Evolutionary conservation across 2,329 filamentous ascomycete species (phyloP).

Genomic region (Arthrobotrys iridis): DNA sequence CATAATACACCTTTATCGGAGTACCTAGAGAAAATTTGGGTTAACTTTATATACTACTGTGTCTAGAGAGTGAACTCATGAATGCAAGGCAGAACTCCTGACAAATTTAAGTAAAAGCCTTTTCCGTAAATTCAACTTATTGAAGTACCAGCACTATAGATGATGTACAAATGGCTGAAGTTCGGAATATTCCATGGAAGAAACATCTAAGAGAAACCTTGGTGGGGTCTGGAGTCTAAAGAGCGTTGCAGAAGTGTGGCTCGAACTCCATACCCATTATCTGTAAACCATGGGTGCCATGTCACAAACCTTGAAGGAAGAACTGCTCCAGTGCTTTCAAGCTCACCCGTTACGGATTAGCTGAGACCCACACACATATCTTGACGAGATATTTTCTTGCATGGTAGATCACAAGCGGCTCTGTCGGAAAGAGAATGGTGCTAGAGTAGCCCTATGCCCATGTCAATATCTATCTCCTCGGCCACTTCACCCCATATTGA

Average conservation of each 20-base stretch:
- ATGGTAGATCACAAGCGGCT: conserved; percentile 43
- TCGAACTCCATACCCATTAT: not conserved
- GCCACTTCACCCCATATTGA: conserved; percentile 6
- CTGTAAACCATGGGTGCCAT: conserved; percentile 23
- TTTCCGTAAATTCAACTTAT: no score
- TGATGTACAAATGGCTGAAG: no score
- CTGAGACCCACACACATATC: conserved; percentile 19
- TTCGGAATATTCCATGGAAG: not conserved
- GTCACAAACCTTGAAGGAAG: conserved; percentile 12
- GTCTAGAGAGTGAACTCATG: no score
- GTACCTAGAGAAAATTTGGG: not conserved
- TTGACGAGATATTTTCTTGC: conserved; percentile 47
- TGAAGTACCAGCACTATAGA: no score
- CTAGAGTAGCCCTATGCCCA: conserved; percentile 38
- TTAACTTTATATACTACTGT: no score
- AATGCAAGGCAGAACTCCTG: no score
- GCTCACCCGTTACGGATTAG: not conserved
- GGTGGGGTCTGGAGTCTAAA: not conserved
- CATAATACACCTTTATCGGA: not conserved
- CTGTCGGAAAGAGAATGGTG: conserved; percentile 42
- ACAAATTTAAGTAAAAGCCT: no score
- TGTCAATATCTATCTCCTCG: conserved; percentile 16
- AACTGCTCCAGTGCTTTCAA: conserved; percentile 12
- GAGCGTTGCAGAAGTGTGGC: not conserved
- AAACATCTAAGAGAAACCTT: not conserved